Base-by-base conservation (phyloP, 164 flowering plant genomes). In the Buxus sempervirens region DNA sequence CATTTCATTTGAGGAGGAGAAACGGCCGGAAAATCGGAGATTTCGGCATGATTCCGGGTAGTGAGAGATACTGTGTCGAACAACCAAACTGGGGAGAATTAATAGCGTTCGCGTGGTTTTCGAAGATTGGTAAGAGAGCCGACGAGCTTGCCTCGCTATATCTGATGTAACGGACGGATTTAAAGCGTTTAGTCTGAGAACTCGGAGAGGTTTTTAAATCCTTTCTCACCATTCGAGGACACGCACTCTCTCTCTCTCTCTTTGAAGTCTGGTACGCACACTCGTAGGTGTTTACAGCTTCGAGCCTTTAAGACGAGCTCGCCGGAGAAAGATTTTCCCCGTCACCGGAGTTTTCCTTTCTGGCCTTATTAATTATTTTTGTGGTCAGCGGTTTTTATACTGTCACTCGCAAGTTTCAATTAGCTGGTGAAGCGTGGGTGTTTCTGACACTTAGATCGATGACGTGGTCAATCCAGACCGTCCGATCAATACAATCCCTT, bases 1-100 rank as follows among this genome's bases (percentile, higher is more conserved):
- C 71, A 60, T 73, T 60, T 68, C 62, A 65, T 54, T 56, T 65
- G 16, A 45, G 26, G 54, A 71, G 63, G 42, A 53, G 65, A 68
- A 62, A 58, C 54, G 73, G 60, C 70, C 65, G 62, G 73, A 54
- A 42, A 42, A 65, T 74, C 77, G 36, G 70, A 54, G 65, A 65
- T 54, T 65, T 66, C 42, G 73, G 73, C 77, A 62, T 60, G 65
- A 74, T 68, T 74, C 45, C 67, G 65, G 69, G 61, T 72, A 21
- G 58, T n/a, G 20, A 20, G 64, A 41, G 64, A 62, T 10, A 41
- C 23, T 1, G 64, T 20, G n/a, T 18, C 2, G 58, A 20, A 20
- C n/a, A n/a, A n/a, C n/a, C n/a, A 20, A 20, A 4, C 5, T 9
- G 58, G 25, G 21, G 58, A 23, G 58, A 55, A 55, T 15, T 55